These are phyloP conservation scores for Camelina neglecta DNA, from an alignment of 345 rosid species.

Conservation along the genomic window DNA sequence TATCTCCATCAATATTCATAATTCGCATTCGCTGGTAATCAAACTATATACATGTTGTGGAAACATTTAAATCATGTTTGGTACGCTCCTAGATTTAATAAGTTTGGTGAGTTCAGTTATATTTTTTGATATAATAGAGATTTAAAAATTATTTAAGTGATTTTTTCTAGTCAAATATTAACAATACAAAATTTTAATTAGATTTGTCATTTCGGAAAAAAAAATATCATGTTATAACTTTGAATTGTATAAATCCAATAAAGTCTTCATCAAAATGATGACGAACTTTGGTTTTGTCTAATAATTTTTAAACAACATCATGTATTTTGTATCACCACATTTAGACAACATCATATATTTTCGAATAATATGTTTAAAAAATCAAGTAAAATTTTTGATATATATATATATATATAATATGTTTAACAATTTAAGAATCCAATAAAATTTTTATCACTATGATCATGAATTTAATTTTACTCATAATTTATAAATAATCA, in stretches of 20 bases:
- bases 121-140: not conserved
- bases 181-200: not conserved
- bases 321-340: not conserved
- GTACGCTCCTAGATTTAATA: not conserved
- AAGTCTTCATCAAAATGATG: conserved; percentile 4
- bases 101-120: not conserved
- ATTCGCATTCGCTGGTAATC: not conserved
- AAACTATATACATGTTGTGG: not conserved
- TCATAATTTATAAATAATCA: too few species aligned
- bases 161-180: conserved; percentile 5
- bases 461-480: too few species aligned
- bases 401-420: not conserved
- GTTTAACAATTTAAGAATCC: not conserved
- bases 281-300: not conserved
- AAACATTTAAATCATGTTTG: not conserved
- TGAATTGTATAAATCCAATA: not conserved
- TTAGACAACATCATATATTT: not conserved
- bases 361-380: not conserved
- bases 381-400: not conserved
- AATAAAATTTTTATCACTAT: too few species aligned
- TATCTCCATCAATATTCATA: not conserved
- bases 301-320: not conserved
- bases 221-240: not conserved
- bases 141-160: not conserved
- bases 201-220: not conserved